phyloP scores from a whole-genome alignment of 805 yeast genomes.

The Candida fluviatilis region DNA sequence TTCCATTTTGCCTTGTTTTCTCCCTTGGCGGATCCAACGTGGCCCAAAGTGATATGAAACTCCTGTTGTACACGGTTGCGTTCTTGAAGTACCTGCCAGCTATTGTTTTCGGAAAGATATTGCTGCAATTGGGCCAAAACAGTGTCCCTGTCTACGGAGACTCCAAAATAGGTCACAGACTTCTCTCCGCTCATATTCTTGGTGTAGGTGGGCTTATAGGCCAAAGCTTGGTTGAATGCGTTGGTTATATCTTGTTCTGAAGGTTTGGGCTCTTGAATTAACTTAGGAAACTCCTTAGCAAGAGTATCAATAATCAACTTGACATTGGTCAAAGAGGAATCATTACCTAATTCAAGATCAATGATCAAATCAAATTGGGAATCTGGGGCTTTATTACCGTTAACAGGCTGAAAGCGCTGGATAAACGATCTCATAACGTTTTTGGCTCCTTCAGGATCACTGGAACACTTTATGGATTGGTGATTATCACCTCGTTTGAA shows the following conservation, averaged over 20 bases:
- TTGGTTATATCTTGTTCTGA: constrained; percentile 33
- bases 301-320: constrained; percentile 37
- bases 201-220: constrained; percentile 48
- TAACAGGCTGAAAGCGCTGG: constrained; percentile 60
- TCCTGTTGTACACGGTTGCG: constrained; percentile 41
- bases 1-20: constrained; percentile 20
- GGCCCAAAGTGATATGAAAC: constrained; percentile 70
- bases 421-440: constrained; percentile 74
- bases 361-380: constrained; percentile 61
- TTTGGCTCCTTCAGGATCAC: constrained; percentile 47
- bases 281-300: constrained; percentile 34
- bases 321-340: constrained; percentile 47
- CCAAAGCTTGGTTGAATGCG: constrained; percentile 52
- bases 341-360: constrained; percentile 42
- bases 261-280: constrained; percentile 38
- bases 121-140: constrained; percentile 4
- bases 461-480: constrained; percentile 63
- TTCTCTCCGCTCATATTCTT: constrained; percentile 24
- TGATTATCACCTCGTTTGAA: constrained; percentile 78
- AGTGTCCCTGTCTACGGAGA: constrained; percentile 13
- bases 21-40: constrained; percentile 20
- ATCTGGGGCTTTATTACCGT: constrained; percentile 52
- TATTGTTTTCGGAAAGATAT: constrained; percentile 6
- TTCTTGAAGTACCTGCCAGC: constrained; percentile 23
- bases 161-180: constrained; percentile 8